A percentile compares a stretch with the other conserved stretches of the same genome.
These are phyloP conservation scores for Sonneratia alba DNA, from an alignment of 345 rosid species.

Conservation along the genomic window DNA sequence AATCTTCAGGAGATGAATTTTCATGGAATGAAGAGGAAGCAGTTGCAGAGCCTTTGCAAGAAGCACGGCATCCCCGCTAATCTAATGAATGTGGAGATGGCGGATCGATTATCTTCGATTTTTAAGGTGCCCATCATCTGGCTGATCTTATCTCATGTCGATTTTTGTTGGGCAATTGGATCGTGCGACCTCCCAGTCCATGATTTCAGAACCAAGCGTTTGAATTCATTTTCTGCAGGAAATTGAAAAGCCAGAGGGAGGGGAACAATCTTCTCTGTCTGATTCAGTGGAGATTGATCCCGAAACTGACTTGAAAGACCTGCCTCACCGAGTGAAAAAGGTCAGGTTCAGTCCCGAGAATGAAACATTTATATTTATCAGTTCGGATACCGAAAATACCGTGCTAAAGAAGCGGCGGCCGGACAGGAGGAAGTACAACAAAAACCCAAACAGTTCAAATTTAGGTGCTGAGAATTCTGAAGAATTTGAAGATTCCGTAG, in stretches of 20 bases:
- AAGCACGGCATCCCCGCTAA: conserved; percentile 54
- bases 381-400: conserved; percentile 17
- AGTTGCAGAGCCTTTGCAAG: conserved; percentile 51
- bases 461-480: neutral
- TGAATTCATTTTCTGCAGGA: conserved; percentile 13
- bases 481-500: neutral
- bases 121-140: conserved; percentile 24
- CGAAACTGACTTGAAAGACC: conserved; percentile 9
- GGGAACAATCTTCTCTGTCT: neutral
- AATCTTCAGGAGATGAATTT: conserved; percentile 27
- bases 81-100: conserved; percentile 46
- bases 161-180: neutral
- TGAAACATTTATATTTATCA: conserved; percentile 32
- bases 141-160: neutral
- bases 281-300: neutral
- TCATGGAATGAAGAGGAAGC: conserved; percentile 39
- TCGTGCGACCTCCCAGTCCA: neutral
- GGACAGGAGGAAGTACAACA: conserved; percentile 9
- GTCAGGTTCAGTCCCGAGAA: conserved; percentile 53
- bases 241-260: conserved; percentile 8
- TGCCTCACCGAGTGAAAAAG: conserved; percentile 24
- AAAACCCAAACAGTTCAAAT: neutral
- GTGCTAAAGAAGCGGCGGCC: conserved; percentile 5
- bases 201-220: neutral
- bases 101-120: conserved; percentile 21